Percentiles rank a stretch among this genome's conserved stretches.
phyloP scores from a whole-genome alignment of 148 eudicot genomes.

The Vaccinium darrowii region DNA sequence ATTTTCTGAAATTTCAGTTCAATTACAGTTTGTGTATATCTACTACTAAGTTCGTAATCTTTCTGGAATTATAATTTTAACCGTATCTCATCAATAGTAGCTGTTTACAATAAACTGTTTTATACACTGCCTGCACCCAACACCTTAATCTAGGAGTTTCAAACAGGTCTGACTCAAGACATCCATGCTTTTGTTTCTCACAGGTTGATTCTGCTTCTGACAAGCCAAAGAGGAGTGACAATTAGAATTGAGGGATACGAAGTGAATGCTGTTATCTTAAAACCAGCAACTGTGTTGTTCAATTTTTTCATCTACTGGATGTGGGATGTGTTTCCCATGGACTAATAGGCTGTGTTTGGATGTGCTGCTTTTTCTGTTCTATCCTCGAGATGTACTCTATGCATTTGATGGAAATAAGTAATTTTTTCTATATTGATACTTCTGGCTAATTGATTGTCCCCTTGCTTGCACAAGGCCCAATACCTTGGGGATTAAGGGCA shows the following conservation, averaged over 20 bases:
- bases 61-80: too few relatives aligned
- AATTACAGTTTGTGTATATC: too few relatives aligned
- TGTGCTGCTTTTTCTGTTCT: neutral
- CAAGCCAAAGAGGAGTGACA: slow-evolving; percentile 79
- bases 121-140: too few relatives aligned
- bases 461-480: too few relatives aligned
- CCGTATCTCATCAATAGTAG: too few relatives aligned
- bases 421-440: neutral
- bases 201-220: slow-evolving; percentile 42
- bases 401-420: neutral
- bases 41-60: too few relatives aligned
- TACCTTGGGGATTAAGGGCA: too few relatives aligned
- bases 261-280: neutral
- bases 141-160: neutral
- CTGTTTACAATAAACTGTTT: too few relatives aligned
- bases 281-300: neutral
- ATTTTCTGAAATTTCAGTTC: too few relatives aligned
- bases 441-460: neutral
- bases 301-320: neutral
- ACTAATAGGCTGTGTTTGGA: neutral
- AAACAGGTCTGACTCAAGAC: neutral
- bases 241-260: slow-evolving; percentile 23
- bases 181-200: slow-evolving; percentile 8
- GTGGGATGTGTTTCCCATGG: neutral
- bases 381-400: neutral